These are phyloP conservation scores for Hirschioporus abietinus DNA, from an alignment of 768 basidiomycete species.

Conservation along the genomic window DNA sequence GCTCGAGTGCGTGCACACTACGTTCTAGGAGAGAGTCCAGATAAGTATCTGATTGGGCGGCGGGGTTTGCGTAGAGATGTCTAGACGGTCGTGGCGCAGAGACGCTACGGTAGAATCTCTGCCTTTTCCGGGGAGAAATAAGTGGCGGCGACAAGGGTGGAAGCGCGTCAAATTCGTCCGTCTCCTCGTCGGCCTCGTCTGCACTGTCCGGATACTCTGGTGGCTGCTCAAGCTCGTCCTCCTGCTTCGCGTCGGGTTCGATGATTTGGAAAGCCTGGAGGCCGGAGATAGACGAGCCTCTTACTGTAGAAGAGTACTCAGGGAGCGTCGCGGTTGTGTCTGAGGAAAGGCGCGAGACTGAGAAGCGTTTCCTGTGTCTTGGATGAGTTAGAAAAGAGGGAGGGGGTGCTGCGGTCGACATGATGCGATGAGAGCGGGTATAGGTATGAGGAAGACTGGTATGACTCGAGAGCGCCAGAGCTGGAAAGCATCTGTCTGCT, in stretches of 20 bases:
- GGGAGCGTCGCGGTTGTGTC: constrained; percentile 65
- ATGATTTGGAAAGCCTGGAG: constrained; percentile 21
- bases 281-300: constrained; percentile 13
- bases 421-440: constrained; percentile 3
- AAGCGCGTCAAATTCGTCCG: constrained; percentile 35
- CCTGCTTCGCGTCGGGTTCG: constrained; percentile 34
- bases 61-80: constrained; percentile 20
- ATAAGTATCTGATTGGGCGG: constrained; percentile 41
- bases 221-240: constrained; percentile 29
- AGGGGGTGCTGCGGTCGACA: constrained; percentile 9
- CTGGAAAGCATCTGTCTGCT: neutral
- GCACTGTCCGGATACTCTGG: constrained; percentile 76
- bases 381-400: constrained; percentile 20
- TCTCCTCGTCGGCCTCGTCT: constrained; percentile 72
- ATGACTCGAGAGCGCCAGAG: constrained; percentile 2
- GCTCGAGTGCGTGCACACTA: constrained; percentile 80
- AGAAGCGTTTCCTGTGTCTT: constrained; percentile 52
- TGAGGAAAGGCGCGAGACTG: constrained; percentile 54
- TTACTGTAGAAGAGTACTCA: constrained; percentile 46
- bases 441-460: neutral
- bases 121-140: constrained; percentile 30
- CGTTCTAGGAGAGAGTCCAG: constrained; percentile 77
- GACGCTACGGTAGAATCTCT: constrained; percentile 16
- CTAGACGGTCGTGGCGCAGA: neutral
- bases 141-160: constrained; percentile 26